Base-by-base conservation (phyloP, 2,329 filamentous ascomycete species). In the Byssoonygena ceratinophila region DNA sequence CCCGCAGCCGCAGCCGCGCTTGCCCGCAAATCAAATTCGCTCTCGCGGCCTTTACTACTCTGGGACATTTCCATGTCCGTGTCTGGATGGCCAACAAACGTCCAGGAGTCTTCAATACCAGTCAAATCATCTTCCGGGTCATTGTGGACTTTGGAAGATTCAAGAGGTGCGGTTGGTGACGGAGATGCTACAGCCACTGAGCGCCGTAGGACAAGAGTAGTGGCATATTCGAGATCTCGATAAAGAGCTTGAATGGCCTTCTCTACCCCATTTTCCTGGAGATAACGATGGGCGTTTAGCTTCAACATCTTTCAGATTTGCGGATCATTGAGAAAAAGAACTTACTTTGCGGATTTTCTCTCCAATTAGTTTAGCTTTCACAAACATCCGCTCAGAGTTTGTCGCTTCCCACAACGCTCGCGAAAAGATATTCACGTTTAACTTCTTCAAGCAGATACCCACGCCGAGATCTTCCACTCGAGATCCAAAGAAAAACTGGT, bases 401-500 rank as follows among this genome's bases (percentile, higher is more conserved):
- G 88, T 94, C 2, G 86, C 89, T 64, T 94, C 85, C 90, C 89
- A 96, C 6, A 98, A 71, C 0, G 91, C 89, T 54, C 87, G 78
- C 14, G 87, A 85, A 60, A 98, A 91, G 34, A 84, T 79, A 58
- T 81, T 85, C n/a, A 87, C 84, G 20, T 92, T 94, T 73, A 95
- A 81, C 68, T 87, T 92, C 73, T 85, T 89, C 61, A 98, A 76
- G 63, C 84, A 87, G 18, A 95, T 83, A 0, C 92, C 92, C 1
- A 97, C 92, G 0, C 92, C 91, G 4, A 98, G 75, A 63, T 97
- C 91, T 66, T 97, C 89, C 1, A 97, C 85, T 3, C 92, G 79
- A 27, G 77, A 80, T 5, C 89, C 92, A 61, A 94, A 97, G 74
- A 98, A 98, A 75, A 85, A 96, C 65, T 98, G 92, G 62, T 98